A percentile compares a stretch with the other conserved stretches of the same genome.
Conservation (phyloP, 1,139 yeast genomes). For the Scheffersomyces stambukii region DNA sequence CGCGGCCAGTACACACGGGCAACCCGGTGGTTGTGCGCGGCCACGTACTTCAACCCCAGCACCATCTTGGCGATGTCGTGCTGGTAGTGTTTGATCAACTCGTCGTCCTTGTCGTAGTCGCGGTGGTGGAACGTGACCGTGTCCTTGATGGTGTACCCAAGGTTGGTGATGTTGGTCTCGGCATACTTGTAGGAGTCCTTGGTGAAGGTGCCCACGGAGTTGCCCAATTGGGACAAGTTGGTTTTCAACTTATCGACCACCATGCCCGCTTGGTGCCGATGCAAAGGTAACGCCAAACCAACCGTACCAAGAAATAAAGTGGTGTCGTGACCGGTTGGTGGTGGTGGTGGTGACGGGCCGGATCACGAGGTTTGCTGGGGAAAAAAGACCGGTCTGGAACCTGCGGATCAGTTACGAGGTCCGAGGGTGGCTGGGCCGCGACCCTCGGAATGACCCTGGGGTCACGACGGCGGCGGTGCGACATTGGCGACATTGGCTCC, state of each 20-base stretch:
- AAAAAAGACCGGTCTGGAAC: too few relatives aligned
- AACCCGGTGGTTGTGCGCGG: slow-evolving; percentile 31
- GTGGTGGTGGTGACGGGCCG: too few relatives aligned
- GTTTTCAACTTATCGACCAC: slow-evolving; percentile 10
- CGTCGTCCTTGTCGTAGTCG: slow-evolving; percentile 37
- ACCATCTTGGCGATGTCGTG: slow-evolving; percentile 39
- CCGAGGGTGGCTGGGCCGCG: too few relatives aligned
- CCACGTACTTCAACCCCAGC: slow-evolving; percentile 41
- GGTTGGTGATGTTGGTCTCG: slow-evolving; percentile 7
- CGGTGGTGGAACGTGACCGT: slow-evolving; percentile 16
- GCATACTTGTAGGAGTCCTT: slow-evolving; percentile 11
- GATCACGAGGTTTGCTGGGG: too few relatives aligned
- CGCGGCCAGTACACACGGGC: slow-evolving; percentile 31
- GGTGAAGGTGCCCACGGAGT: slow-evolving; percentile 8
- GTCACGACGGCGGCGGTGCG: too few relatives aligned
- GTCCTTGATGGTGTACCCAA: slow-evolving; percentile 10
- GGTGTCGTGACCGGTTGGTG: too few relatives aligned
- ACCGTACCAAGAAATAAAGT: too few relatives aligned
- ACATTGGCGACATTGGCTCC: too few relatives aligned
- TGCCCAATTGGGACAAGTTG: slow-evolving; percentile 7
- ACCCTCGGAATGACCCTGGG: too few relatives aligned
- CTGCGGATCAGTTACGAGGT: too few relatives aligned
- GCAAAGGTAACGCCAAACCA: too few relatives aligned
- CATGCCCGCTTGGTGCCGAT: slow-evolving; percentile 6
- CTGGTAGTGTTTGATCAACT: slow-evolving; percentile 37